Evolutionary conservation across 2,329 filamentous ascomycete genomes (phyloP).

Genomic region (Hypoxylon rubiginosum): DNA sequence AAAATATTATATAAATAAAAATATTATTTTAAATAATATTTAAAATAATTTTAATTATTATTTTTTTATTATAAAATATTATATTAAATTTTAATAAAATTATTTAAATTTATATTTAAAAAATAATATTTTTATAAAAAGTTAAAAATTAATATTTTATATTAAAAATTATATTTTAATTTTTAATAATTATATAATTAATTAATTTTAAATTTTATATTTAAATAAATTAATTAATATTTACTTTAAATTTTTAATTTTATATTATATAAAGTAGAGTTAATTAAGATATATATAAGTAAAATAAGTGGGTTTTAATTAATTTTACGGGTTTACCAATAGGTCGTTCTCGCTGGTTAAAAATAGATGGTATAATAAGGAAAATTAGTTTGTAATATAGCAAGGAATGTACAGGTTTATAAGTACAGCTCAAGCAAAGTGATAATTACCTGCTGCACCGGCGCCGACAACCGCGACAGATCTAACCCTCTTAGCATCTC

Average conservation of each 20-base stretch:
- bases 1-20: too few species aligned
- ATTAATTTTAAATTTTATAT: neutral
- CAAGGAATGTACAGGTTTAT: neutral
- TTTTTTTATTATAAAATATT: too few species aligned
- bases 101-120: neutral
- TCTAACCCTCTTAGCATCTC: conserved; percentile 46
- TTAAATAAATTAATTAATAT: neutral
- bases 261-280: too few species aligned
- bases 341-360: too few species aligned
- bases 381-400: neutral
- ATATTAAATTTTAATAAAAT: too few species aligned
- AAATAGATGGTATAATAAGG: too few species aligned
- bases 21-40: too few species aligned
- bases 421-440: neutral
- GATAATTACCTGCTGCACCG: conserved; percentile 56
- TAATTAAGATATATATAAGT: too few species aligned
- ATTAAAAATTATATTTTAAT: too few species aligned
- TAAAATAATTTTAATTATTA: too few species aligned
- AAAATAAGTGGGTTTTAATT: too few species aligned
- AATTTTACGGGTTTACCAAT: too few species aligned
- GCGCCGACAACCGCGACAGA: conserved; percentile 61
- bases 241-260: neutral
- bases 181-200: neutral
- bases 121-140: conserved; percentile 5
- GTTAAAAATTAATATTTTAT: neutral